Percentiles rank a stretch among this genome's conserved stretches.
These are phyloP conservation scores for Albatrellus ellisii DNA, from an alignment of 768 basidiomycete genomes.

Conservation along the genomic window DNA sequence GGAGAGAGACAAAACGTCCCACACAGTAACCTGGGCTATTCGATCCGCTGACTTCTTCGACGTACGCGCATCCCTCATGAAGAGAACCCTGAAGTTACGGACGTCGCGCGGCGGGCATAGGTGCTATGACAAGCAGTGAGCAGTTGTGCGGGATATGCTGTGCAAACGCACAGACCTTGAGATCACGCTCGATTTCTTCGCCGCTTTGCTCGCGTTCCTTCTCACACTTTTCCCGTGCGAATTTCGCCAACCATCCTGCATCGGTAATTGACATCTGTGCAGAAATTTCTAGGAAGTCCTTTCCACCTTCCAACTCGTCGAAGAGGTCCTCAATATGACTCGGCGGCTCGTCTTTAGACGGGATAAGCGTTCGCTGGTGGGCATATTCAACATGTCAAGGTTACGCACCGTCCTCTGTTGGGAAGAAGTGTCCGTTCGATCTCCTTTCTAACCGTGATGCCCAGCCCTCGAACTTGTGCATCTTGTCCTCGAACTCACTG, in stretches of 20 bases:
- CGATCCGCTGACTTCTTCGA: constrained; percentile 7
- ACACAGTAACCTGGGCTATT: constrained; percentile 10
- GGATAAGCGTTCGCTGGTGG: not conserved
- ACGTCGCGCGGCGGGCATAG: constrained; percentile 13
- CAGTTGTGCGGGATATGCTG: not conserved
- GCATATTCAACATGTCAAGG: not conserved
- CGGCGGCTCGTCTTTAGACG: constrained; percentile 17
- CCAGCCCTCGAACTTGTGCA: constrained; percentile 40
- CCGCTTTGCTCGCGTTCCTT: constrained; percentile 35
- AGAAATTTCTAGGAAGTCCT: constrained; percentile 30
- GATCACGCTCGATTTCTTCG: constrained; percentile 58
- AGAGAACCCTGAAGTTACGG: constrained; percentile 8
- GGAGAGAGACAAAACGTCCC: constrained; percentile 10
- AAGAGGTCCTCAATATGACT: constrained; percentile 33
- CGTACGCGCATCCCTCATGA: constrained; percentile 10
- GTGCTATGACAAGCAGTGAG: constrained; percentile 3
- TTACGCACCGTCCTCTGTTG: constrained; percentile 13
- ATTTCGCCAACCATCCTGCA: constrained; percentile 50
- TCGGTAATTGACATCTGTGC: constrained; percentile 27
- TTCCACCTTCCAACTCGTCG: constrained; percentile 50
- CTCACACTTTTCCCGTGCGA: constrained; percentile 34
- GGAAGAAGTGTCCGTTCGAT: constrained; percentile 27
- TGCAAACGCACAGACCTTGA: constrained; percentile 37
- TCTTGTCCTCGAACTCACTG: constrained; percentile 41
- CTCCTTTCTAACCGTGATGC: constrained; percentile 51